These are phyloP conservation scores for Didymella lethalis DNA, from an alignment of 2,329 filamentous ascomycete genomes.

Conservation along the genomic window DNA sequence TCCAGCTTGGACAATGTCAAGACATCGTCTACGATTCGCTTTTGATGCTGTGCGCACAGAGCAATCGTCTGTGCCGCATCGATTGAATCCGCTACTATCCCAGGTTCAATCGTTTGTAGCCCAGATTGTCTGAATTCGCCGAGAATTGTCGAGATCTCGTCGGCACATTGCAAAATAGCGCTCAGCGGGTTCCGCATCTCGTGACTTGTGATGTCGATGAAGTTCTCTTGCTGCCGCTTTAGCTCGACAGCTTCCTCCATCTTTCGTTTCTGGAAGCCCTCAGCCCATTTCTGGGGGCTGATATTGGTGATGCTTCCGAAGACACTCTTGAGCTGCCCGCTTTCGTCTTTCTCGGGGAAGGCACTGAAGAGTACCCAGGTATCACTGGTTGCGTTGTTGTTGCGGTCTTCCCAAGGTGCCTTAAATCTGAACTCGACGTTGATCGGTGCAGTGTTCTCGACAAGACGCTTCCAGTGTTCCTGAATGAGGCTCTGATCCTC, in stretches of 20 bases:
- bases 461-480: constrained; percentile 68
- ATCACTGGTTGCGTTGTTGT: constrained; percentile 64
- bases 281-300: constrained; percentile 83
- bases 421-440: constrained; percentile 81
- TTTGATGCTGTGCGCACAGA: constrained; percentile 80
- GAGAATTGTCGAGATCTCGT: constrained; percentile 70
- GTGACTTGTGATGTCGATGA: constrained; percentile 80
- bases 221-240: constrained; percentile 81
- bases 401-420: constrained; percentile 67
- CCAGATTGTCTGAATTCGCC: constrained; percentile 57
- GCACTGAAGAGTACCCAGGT: constrained; percentile 82
- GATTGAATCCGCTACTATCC: constrained; percentile 67
- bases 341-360: constrained; percentile 72
- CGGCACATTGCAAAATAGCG: constrained; percentile 77
- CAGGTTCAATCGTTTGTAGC: constrained; percentile 54
- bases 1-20: constrained; percentile 68
- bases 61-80: constrained; percentile 81
- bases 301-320: constrained; percentile 88
- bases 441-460: constrained; percentile 68
- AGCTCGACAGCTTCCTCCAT: constrained; percentile 83
- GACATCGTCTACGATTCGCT: constrained; percentile 62
- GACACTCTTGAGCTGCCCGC: constrained; percentile 73
- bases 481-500: constrained; percentile 70
- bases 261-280: constrained; percentile 78
- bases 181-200: constrained; percentile 80